Evolutionary conservation across 2,329 filamentous ascomycete species (phyloP).

Genomic region (Xylaria sp.): DNA sequence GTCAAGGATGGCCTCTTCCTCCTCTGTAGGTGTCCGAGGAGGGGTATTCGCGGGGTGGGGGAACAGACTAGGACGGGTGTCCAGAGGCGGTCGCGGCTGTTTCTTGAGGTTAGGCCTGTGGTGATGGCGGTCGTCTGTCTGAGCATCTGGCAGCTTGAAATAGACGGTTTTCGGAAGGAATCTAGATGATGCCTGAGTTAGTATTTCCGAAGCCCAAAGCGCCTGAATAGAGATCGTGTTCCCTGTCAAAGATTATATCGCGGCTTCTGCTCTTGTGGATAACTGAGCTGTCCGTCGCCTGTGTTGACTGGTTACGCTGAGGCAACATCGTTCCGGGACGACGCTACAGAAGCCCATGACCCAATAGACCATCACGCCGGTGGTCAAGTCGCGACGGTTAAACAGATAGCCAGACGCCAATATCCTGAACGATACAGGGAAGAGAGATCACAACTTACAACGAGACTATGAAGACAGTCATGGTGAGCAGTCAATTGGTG

Average conservation of each 20-base stretch:
- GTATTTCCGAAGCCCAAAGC: not conserved
- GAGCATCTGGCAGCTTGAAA: slow-evolving; percentile 70
- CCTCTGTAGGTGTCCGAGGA: slow-evolving; percentile 58
- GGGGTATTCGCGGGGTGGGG: slow-evolving; percentile 53
- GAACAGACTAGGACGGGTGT: slow-evolving; percentile 57
- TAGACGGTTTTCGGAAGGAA: slow-evolving; percentile 92
- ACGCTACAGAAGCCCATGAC: not conserved
- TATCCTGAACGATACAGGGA: no score
- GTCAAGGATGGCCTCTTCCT: slow-evolving; percentile 41
- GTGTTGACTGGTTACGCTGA: no score
- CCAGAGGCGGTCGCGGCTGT: slow-evolving; percentile 32
- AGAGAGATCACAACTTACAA: slow-evolving; percentile 41
- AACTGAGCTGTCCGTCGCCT: no score
- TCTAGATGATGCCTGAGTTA: slow-evolving; percentile 48
- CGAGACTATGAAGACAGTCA: slow-evolving; percentile 57
- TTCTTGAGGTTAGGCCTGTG: slow-evolving; percentile 33
- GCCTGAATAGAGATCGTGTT: not conserved
- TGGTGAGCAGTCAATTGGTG: slow-evolving; percentile 35
- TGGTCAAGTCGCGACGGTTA: no score
- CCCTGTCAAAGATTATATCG: no score
- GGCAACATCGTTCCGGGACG: no score
- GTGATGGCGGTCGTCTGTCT: slow-evolving; percentile 39
- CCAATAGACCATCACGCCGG: no score
- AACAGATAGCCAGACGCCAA: not conserved
- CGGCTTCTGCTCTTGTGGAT: no score